These are phyloP conservation scores for Spizellomyces sp. DNA, from an alignment of 192 early-diverging fungal species.

Conservation along the genomic window DNA sequence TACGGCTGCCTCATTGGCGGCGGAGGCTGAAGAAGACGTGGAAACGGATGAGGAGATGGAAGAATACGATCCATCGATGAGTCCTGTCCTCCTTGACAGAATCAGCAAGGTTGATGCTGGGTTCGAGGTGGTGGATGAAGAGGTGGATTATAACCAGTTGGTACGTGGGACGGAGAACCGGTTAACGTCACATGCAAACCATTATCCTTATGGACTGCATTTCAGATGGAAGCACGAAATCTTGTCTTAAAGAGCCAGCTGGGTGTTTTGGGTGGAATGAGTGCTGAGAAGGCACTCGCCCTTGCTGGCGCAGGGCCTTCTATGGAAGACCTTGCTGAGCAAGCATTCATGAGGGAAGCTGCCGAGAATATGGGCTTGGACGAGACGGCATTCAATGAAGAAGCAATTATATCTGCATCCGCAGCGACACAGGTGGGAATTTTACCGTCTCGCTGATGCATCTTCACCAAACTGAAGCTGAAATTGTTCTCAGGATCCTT, in stretches of 20 bases:
- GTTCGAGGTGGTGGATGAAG: conserved; percentile 58
- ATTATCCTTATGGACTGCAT: background rate
- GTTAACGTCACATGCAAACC: no score
- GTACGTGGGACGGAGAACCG: conserved; percentile 42
- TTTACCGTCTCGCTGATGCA: no score
- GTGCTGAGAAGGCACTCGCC: conserved; percentile 11
- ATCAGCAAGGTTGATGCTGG: conserved; percentile 59
- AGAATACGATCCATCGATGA: conserved; percentile 65
- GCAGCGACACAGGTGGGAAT: background rate
- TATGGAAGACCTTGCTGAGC: conserved; percentile 12
- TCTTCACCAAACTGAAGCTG: no score
- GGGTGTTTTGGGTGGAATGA: conserved; percentile 25
- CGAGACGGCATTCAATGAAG: conserved; percentile 74
- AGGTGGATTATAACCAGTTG: conserved; percentile 61
- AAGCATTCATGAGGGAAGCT: conserved; percentile 61
- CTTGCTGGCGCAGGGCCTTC: conserved; percentile 2
- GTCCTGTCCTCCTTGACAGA: conserved; percentile 55
- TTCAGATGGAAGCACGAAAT: conserved; percentile 2
- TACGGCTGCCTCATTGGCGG: conserved; percentile 43
- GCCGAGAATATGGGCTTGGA: conserved; percentile 75
- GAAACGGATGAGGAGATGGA: conserved; percentile 50
- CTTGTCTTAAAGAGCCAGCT: conserved; percentile 16
- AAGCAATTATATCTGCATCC: conserved; percentile 62
- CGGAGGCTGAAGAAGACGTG: conserved; percentile 53
- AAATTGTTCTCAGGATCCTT: conserved; percentile 24